phyloP scores from a whole-genome alignment of 441 rosid species.

The Breynia disticha region DNA sequence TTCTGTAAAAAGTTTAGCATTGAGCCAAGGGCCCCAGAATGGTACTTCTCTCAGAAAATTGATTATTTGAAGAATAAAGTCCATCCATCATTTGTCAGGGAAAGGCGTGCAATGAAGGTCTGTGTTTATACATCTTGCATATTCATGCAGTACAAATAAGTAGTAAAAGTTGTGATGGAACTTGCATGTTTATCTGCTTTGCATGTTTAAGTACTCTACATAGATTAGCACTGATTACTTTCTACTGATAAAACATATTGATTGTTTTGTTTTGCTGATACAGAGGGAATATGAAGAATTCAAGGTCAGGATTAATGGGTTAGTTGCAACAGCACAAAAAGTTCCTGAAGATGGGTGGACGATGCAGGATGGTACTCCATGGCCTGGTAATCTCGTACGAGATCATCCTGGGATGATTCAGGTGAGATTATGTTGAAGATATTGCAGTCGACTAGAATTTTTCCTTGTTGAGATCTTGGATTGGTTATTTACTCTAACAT shows the following conservation, averaged over 20 bases:
- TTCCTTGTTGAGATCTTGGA: too few relatives aligned
- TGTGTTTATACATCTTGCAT: background rate
- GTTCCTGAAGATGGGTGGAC: conserved; percentile 90
- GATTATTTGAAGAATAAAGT: conserved; percentile 71
- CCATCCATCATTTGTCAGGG: conserved; percentile 63
- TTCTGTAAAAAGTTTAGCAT: conserved; percentile 58
- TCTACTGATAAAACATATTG: background rate
- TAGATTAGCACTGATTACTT: background rate
- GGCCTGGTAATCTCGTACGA: conserved; percentile 72
- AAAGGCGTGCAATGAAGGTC: conserved; percentile 67
- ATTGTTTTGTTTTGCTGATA: conserved; percentile 2
- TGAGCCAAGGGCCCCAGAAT: conserved; percentile 81
- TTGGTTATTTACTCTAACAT: too few relatives aligned
- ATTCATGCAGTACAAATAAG: background rate
- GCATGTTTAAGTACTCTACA: background rate
- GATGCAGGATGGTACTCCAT: conserved; percentile 84
- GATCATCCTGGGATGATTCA: conserved; percentile 97
- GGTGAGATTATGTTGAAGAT: conserved; percentile 32
- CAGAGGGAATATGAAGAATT: conserved; percentile 85
- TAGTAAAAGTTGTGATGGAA: background rate
- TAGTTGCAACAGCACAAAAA: conserved; percentile 68
- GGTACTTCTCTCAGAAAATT: conserved; percentile 66
- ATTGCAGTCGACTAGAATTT: background rate
- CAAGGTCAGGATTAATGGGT: conserved; percentile 59
- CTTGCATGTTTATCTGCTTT: background rate